Evolutionary conservation across 805 yeast genomes (phyloP).

Genomic region (Yamadazyma endophytica): DNA sequence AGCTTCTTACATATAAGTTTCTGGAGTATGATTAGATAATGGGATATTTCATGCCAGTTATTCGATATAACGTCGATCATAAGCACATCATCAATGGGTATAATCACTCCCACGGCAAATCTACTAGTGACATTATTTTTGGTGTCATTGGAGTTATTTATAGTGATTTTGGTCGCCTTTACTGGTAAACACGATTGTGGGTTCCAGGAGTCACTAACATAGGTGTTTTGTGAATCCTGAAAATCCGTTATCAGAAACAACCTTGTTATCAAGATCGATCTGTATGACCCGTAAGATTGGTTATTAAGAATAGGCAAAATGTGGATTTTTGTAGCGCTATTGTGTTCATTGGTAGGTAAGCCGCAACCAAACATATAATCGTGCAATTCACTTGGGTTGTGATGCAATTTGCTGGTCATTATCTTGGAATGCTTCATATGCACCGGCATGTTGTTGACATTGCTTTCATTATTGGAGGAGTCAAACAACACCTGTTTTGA

Average conservation of each 20-base stretch:
- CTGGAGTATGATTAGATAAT: conserved; percentile 37
- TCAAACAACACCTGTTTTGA: conserved; percentile 48
- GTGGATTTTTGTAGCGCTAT: conserved; percentile 45
- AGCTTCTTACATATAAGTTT: conserved; percentile 35
- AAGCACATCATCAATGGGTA: conserved; percentile 38
- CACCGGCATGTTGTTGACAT: not conserved
- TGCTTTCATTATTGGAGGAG: conserved; percentile 27
- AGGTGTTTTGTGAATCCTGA: conserved; percentile 22
- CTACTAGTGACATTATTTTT: conserved; percentile 26
- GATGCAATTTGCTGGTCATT: conserved; percentile 30
- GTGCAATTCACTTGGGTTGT: conserved; percentile 41
- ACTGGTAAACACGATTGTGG: conserved; percentile 39
- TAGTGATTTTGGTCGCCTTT: conserved; percentile 15
- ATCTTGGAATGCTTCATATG: conserved; percentile 6
- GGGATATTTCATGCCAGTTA: conserved; percentile 47
- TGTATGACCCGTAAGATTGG: conserved; percentile 24
- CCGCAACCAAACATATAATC: conserved; percentile 59
- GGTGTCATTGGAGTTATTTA: conserved; percentile 2
- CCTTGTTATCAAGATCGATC: conserved; percentile 42
- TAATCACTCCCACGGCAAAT: conserved; percentile 45
- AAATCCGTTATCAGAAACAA: conserved; percentile 37
- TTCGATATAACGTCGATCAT: conserved; percentile 41
- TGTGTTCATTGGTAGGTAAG: conserved; percentile 44
- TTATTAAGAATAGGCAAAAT: conserved; percentile 39
- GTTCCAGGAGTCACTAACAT: conserved; percentile 25